Base-by-base conservation (phyloP, 208 protist species). In the Leishmania guyanensis region DNA sequence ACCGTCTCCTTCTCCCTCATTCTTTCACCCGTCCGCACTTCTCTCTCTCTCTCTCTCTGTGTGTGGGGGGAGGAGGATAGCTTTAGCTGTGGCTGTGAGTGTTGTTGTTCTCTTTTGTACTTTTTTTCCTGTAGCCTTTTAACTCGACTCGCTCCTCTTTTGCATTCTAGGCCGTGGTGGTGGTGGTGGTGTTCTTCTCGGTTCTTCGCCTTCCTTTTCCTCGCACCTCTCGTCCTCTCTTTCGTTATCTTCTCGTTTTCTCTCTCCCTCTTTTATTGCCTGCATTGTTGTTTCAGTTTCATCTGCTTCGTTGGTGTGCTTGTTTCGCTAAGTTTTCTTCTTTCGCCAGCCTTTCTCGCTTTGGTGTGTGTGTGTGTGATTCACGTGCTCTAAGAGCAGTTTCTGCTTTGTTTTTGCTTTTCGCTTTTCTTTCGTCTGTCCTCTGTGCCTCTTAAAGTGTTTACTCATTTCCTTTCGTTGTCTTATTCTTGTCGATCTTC, bases 301-400 rank as follows among this genome's bases (percentile, higher is more conserved):
- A 1, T 71, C 43, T 46, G 43, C 0, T 6, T 46, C 43, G 43
- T 46, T 46, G 43, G 43, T 46, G 43, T 46, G 43, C 4, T 46
- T 46, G 43, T 46, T 46, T 46, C 26, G 16, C 64, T 36, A 71
- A 48, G 77, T 72, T 66, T 71, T 80, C 43, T 72, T 66, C 64
- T 75, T 68, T 64, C 26, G 54, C 10, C 12, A 65, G n/a, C 70
- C 22, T 58, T 50, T 71, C 51, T 79, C 33, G n/a, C 71, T 76
- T 64, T 60, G 74, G 26, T 39, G 17, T 50, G 48, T 83, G 22
- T 83, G 62, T n/a, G 68, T 74, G 60, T 58, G 54, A 22, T 82
- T 69, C 60, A 79, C 43, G 43, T 46, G 43, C 43, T 46, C 43
- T 46, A 46, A 46, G 43, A 46, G 43, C 43, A 53, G 33, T 77